These are phyloP conservation scores for Hygrocybe coccinea DNA, from an alignment of 768 basidiomycete genomes.

Conservation along the genomic window DNA sequence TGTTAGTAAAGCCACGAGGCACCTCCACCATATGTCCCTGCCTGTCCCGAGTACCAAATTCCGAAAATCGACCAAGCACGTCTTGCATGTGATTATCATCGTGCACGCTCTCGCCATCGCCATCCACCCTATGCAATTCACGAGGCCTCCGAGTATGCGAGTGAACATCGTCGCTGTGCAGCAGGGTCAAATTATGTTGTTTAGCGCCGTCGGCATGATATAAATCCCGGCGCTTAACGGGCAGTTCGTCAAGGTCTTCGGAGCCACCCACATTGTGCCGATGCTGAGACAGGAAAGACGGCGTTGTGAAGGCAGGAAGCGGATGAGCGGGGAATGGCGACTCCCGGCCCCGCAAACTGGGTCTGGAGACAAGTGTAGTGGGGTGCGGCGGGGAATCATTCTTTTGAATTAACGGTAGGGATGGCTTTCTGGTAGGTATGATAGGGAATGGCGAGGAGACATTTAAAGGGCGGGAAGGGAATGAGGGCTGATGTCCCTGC, in stretches of 20 bases:
- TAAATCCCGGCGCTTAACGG: too few species aligned
- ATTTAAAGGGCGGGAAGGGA: constrained; percentile 7
- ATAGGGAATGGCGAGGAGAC: constrained; percentile 6
- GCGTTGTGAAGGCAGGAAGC: constrained; percentile 19
- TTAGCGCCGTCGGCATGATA: constrained; percentile 6
- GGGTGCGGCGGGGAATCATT: too few species aligned
- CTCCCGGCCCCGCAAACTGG: constrained; percentile 38
- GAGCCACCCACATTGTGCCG: too few species aligned
- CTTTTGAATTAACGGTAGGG: too few species aligned
- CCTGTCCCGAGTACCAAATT: too few species aligned
- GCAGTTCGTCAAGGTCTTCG: too few species aligned
- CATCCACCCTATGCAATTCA: not conserved
- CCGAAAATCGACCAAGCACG: constrained; percentile 35
- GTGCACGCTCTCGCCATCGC: constrained; percentile 16
- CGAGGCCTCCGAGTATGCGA: not conserved
- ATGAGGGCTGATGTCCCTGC: too few species aligned
- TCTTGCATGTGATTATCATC: constrained; percentile 31
- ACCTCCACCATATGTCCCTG: not conserved
- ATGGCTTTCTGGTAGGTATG: not conserved
- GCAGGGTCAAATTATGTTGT: not conserved
- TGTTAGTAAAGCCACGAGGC: not conserved
- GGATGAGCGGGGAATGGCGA: constrained; percentile 49
- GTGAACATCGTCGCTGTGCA: not conserved
- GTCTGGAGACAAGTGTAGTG: too few species aligned
- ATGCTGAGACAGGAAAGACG: too few species aligned